Percentiles rank a stretch among this genome's conserved stretches.
These are phyloP conservation scores for Ophiocordyceps robertsii DNA, from an alignment of 2,329 filamentous ascomycete genomes.

Conservation along the genomic window DNA sequence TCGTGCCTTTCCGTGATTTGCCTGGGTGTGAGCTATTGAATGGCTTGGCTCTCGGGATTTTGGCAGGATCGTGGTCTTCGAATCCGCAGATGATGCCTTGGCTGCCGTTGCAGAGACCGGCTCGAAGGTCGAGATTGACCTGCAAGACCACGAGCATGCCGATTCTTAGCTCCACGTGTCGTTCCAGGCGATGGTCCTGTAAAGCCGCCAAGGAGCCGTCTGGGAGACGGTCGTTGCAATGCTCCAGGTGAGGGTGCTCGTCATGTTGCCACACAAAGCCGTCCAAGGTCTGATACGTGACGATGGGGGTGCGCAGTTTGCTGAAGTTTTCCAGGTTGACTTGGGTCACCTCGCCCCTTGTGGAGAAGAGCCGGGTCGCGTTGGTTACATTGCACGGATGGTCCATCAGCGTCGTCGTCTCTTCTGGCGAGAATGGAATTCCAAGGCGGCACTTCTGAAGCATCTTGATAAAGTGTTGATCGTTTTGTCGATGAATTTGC, in stretches of 20 bases:
- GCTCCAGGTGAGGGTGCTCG: not conserved
- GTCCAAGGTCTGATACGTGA: not conserved
- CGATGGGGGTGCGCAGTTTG: not conserved
- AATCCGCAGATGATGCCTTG: not conserved
- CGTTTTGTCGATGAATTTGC: not conserved
- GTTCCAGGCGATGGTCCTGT: not conserved
- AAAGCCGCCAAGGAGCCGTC: not conserved
- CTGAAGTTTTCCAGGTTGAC: not conserved
- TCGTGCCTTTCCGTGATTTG: too few species aligned
- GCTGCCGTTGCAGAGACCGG: not conserved
- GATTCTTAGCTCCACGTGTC: not conserved
- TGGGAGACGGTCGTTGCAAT: not conserved
- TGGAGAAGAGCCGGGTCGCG: not conserved
- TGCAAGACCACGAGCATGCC: not conserved
- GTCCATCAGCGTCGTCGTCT: not conserved
- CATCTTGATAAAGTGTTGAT: not conserved
- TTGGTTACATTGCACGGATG: not conserved
- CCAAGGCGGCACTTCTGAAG: not conserved
- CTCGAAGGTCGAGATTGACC: not conserved
- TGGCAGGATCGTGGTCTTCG: not conserved
- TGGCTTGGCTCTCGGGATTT: not conserved
- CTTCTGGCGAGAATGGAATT: not conserved
- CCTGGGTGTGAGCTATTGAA: not conserved
- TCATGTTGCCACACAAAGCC: not conserved
- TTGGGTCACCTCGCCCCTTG: not conserved